Percentiles rank a stretch among this genome's conserved stretches.
Conservation (phyloP, 345 rosid genomes). For the Salix brachista region DNA sequence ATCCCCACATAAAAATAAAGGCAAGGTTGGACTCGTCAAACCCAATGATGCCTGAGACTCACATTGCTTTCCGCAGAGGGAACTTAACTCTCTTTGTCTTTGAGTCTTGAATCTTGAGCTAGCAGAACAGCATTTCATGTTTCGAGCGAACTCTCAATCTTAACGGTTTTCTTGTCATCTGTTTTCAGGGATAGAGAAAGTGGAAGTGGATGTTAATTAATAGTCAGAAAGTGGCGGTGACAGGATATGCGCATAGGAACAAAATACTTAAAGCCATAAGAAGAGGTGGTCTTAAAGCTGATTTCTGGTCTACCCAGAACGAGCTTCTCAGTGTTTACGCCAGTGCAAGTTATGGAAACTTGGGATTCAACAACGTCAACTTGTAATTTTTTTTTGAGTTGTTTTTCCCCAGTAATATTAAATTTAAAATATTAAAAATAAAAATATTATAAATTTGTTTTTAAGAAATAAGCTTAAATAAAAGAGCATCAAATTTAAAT, state of each 20-base stretch:
- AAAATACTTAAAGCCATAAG: constrained; percentile 40
- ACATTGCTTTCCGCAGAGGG: constrained; percentile 32
- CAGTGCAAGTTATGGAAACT: constrained; percentile 27
- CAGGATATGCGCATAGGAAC: constrained; percentile 39
- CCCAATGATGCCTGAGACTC: constrained; percentile 33
- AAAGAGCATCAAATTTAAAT: too few species aligned
- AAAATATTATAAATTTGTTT: too few species aligned
- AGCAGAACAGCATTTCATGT: too few species aligned
- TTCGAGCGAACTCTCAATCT: neutral
- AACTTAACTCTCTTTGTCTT: constrained; percentile 14
- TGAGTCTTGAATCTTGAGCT: constrained; percentile 24
- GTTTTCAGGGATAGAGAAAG: constrained; percentile 44
- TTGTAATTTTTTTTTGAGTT: neutral
- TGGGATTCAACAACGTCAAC: constrained; percentile 35
- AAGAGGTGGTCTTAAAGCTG: constrained; percentile 43
- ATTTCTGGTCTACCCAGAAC: constrained; percentile 41
- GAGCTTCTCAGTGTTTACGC: constrained; percentile 42
- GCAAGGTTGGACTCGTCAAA: constrained; percentile 41
- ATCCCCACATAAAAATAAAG: constrained; percentile 12
- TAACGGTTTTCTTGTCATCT: constrained; percentile 25
- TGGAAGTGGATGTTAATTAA: constrained; percentile 44
- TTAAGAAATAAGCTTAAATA: too few species aligned
- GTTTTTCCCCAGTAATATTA: too few species aligned
- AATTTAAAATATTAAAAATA: too few species aligned
- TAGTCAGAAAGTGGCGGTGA: constrained; percentile 38